Evolutionary conservation across 805 yeast species (phyloP), one percentile per base, ranked within the genome.

Genomic region (Tetrapisispora iriomotensis): DNA sequence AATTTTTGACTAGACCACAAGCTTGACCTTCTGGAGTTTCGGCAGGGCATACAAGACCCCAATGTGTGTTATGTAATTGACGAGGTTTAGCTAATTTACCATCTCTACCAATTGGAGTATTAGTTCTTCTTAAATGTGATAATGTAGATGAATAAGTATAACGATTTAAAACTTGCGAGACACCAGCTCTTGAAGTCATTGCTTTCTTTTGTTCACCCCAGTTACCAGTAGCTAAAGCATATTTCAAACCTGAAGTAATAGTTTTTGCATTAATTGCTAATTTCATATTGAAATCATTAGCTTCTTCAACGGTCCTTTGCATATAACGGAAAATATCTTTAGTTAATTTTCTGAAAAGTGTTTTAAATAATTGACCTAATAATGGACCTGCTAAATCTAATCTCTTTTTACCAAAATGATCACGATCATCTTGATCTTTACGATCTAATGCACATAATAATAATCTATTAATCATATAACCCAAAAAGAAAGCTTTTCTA

Each of bases 171-270:
- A 92, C 98, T 71, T 92, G 98, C 21, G 97, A 90, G 34, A 94
- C 99, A 75, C 99, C 99, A 6, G 98, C 99, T 64, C 95, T 81
- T 15, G 96, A 80, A 45, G 92, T 79, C 98, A 92, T 92, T 12
- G 97, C 96, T 64, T 92, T 92, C 79, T 88, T 90, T 64, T 92
- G 99, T 66, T 92, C 99, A 70, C 99, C 98, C 99, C 99, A 92
- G 69, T 92, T 92, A 72, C 99, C 99, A 13, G 99, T 92, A 39
- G 99, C 99, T 57, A 92, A 72, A 29, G 98, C 92, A 66, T 92
- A 92, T 61, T 94, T 84, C 65, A 92, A 75, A 61, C 99, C 99
- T 45, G 94, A 90, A 28, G 99, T 92, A 53, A 92, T 86, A 3
- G 97, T 92, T 51, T 88, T 88, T 14, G 96, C 86, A 68, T 92